Base-by-base conservation (phyloP, 805 yeast species). In the Wickerhamiella kurtzmanii region DNA sequence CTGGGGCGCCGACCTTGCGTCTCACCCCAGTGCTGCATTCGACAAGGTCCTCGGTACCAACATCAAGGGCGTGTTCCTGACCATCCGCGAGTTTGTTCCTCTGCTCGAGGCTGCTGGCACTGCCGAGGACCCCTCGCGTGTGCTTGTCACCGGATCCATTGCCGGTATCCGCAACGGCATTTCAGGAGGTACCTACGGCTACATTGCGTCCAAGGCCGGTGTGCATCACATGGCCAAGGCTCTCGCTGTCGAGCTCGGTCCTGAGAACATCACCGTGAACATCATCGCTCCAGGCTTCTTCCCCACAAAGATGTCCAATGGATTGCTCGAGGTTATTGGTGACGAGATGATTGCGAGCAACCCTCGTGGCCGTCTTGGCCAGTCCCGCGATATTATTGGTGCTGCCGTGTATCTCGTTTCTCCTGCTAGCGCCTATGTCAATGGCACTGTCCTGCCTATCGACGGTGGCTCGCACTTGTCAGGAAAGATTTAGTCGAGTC, bases 231-330 rank as follows among this genome's bases (percentile, higher is more conserved):
- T 81, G 61, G 79, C 80, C 25, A 76, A 75, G 61, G 63, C 70
- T 48, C 69, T 81, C 54, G 82, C 88, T 2, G 61, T 73, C 37
- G 80, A 78, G 57, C 68, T 82, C 55, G 87, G 83, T 1, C 80
- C 79, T 4, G 65, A 69, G 40, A 74, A 80, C 64, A 74, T 81
- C 56, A 80, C 76, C 42, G 86, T 80, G 48, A 81, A 82, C 64
- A 66, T 76, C 11, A 61, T 81, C 52, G 85, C 86, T 4, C 88
- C 88, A 0, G 89, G 89, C 0, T 82, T 79, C 60, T 78, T 81
- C 72, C 83, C 83, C 18, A 71, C 81, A 17, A 81, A 78, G 62
- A 80, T 81, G 87, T 71, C 85, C 37, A 70, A 75, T 50, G 88
- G 85, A 0, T 53, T 81, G 42, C 64, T 82, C 42, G 73, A 67